A percentile compares a stretch with the other conserved stretches of the same genome.
phyloP scores from a whole-genome alignment of 2,329 filamentous ascomycete species.

The Claviceps fusiformis region DNA sequence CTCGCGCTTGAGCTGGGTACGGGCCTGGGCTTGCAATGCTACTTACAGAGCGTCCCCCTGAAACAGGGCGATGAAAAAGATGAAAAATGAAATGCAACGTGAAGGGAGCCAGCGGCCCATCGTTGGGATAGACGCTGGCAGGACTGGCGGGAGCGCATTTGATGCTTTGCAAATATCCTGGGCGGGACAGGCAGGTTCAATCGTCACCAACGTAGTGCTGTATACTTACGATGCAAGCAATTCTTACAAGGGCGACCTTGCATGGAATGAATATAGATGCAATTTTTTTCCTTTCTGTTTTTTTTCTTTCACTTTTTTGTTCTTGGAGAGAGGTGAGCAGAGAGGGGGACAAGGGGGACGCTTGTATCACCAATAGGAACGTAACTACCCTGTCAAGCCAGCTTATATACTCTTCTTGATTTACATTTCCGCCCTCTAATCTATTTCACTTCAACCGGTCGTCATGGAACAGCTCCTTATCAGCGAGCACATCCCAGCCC shows the following conservation, averaged over 20 bases:
- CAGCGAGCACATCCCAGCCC: not conserved
- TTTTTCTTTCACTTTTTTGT: not conserved
- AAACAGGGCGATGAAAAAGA: not conserved
- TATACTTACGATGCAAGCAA: not conserved
- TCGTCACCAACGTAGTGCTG: not conserved
- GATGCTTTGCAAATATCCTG: no score
- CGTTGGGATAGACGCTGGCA: not conserved
- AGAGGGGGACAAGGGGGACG: no score
- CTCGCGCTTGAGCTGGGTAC: not conserved
- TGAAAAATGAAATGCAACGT: not conserved
- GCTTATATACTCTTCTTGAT: no score
- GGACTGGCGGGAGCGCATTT: not conserved
- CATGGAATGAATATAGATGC: slow-evolving; percentile 1
- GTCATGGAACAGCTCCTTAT: not conserved
- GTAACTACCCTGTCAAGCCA: no score
- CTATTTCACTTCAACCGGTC: not conserved
- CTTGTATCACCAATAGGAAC: no score
- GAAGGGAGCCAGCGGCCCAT: not conserved
- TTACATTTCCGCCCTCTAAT: no score
- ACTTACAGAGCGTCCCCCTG: not conserved
- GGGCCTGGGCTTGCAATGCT: not conserved
- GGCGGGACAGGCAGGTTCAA: not conserved
- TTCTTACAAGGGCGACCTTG: not conserved
- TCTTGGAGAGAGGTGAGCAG: not conserved
- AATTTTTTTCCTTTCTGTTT: not conserved